These are phyloP conservation scores for Populus davidiana DNA, from an alignment of 345 rosid species.

Conservation along the genomic window DNA sequence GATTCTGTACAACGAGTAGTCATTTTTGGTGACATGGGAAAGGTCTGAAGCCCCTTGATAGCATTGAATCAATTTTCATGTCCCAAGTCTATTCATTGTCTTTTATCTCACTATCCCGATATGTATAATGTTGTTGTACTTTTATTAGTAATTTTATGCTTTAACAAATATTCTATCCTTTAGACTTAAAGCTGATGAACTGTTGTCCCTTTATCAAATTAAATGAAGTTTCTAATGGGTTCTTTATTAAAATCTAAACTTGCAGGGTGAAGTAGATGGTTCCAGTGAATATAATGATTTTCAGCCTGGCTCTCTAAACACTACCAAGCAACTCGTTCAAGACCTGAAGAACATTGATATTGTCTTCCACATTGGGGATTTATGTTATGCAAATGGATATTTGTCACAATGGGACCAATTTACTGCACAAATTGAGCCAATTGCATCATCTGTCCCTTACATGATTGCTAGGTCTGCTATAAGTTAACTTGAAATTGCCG, in stretches of 20 bases:
- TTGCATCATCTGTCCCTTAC: constrained; percentile 63
- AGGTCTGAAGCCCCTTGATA: constrained; percentile 41
- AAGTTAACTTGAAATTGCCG: not conserved
- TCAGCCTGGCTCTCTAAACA: constrained; percentile 56
- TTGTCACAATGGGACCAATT: constrained; percentile 78
- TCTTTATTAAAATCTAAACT: not conserved
- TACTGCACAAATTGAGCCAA: constrained; percentile 61
- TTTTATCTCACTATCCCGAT: no score
- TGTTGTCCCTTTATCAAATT: constrained; percentile 4
- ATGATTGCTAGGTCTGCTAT: constrained; percentile 59
- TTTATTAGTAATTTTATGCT: no score
- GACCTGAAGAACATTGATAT: constrained; percentile 53
- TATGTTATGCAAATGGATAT: constrained; percentile 67
- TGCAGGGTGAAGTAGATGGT: constrained; percentile 65
- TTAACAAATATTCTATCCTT: no score
- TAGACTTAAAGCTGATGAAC: not conserved
- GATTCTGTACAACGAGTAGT: constrained; percentile 59
- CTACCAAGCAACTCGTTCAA: constrained; percentile 54
- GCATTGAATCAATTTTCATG: no score
- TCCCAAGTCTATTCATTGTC: no score
- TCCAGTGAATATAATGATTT: constrained; percentile 51
- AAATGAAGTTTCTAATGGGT: not conserved
- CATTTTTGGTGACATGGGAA: constrained; percentile 85
- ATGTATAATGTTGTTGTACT: not conserved
- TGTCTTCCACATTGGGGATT: constrained; percentile 69